A percentile compares a stretch with the other conserved stretches of the same genome.
Evolutionary conservation across 106 monocot species (phyloP).

Genomic region (Phalaenopsis aphrodite): DNA sequence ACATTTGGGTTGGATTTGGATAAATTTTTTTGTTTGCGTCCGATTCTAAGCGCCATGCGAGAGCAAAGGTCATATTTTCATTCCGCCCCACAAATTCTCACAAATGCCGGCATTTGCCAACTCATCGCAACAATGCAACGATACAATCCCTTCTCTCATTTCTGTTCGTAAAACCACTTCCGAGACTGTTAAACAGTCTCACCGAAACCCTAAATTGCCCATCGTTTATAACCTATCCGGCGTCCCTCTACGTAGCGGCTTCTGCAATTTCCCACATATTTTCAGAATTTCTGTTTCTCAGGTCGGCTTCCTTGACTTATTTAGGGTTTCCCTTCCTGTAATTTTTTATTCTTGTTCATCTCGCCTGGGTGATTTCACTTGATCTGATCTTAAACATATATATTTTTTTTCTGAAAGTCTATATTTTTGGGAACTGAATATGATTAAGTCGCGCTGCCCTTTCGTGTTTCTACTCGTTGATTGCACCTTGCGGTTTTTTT

Average conservation of each 20-base stretch:
- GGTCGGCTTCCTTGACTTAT: neutral
- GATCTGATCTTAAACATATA: neutral
- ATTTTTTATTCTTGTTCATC: neutral
- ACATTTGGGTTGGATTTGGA: too few relatives aligned
- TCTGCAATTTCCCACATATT: neutral
- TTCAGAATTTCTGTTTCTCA: neutral
- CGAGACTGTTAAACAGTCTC: neutral
- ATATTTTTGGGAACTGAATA: neutral
- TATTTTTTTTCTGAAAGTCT: neutral
- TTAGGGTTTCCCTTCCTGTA: neutral
- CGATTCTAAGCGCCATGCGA: too few relatives aligned
- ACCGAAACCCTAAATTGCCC: neutral
- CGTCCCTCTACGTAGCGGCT: neutral
- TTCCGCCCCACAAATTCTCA: too few relatives aligned
- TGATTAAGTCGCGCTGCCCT: neutral
- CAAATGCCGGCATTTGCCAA: too few relatives aligned
- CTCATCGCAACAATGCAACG: too few relatives aligned
- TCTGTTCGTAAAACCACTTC: neutral
- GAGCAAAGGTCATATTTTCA: too few relatives aligned
- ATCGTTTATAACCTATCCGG: neutral
- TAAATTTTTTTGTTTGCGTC: too few relatives aligned
- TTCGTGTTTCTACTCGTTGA: neutral
- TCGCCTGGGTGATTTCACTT: neutral
- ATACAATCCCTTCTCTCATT: neutral
- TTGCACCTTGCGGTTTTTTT: neutral